phyloP scores from a whole-genome alignment of 225 moss, liverwort and hornwort genomes.

The Ulota crispa region DNA sequence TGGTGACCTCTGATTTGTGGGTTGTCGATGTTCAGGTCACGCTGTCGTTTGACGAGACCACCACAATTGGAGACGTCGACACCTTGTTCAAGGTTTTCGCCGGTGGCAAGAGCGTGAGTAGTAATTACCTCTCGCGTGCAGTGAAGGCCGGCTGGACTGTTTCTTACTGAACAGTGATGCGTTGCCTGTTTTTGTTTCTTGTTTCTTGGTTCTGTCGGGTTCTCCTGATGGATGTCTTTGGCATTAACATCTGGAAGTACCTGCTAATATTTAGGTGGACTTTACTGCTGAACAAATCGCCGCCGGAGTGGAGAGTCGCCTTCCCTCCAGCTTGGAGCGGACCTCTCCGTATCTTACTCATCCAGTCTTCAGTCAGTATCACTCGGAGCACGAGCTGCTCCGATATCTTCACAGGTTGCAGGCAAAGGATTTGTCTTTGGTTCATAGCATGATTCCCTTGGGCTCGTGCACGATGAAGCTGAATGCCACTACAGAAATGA shows the following conservation, averaged over 20 bases:
- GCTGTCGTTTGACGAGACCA: conserved; percentile 87
- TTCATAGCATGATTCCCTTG: conserved; percentile 98
- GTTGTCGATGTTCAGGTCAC: conserved; percentile 55
- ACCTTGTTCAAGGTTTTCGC: conserved; percentile 71
- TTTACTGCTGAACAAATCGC: conserved; percentile 81
- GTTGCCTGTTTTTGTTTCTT: background rate
- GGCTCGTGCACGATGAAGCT: conserved; percentile 99
- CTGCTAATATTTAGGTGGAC: conserved; percentile 54
- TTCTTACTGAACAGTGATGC: background rate
- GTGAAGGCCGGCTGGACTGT: conserved; percentile 1
- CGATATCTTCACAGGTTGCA: conserved; percentile 87
- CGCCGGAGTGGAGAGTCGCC: conserved; percentile 48
- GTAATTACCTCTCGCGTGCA: background rate
- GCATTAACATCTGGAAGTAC: background rate
- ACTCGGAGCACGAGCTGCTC: conserved; percentile 97
- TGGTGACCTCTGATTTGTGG: background rate
- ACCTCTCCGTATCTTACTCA: conserved; percentile 76
- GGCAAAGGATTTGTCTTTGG: conserved; percentile 86
- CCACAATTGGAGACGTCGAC: conserved; percentile 72
- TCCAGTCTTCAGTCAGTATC: conserved; percentile 85
- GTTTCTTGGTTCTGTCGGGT: background rate
- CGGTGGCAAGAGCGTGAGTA: conserved; percentile 86
- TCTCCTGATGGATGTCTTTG: background rate
- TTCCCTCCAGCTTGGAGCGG: conserved; percentile 70
- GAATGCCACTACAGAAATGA: conserved; percentile 95